These are phyloP conservation scores for Pholiota molesta DNA, from an alignment of 768 basidiomycete species.

Conservation along the genomic window DNA sequence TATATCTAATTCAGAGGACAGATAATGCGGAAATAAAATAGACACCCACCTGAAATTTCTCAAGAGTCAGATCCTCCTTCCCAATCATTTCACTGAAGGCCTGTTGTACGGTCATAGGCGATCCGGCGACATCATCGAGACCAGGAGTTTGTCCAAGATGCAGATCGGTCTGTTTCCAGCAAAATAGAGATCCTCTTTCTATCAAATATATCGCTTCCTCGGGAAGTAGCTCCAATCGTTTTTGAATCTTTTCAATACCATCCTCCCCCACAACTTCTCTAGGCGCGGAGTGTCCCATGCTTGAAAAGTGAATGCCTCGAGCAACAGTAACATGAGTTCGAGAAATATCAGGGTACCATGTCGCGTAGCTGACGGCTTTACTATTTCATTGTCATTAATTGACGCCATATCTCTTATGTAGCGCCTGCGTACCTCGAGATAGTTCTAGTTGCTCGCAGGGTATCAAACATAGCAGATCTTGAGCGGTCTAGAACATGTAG, in stretches of 20 bases:
- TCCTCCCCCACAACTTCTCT: slow-evolving; percentile 39
- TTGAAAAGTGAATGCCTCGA: slow-evolving; percentile 82
- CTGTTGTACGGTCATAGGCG: slow-evolving; percentile 91
- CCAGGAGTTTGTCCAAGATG: slow-evolving; percentile 33
- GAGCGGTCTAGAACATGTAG: slow-evolving; percentile 79
- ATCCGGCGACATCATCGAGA: slow-evolving; percentile 50
- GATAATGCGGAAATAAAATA: neutral
- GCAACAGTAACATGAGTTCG: slow-evolving; percentile 70
- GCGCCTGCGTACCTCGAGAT: slow-evolving; percentile 66
- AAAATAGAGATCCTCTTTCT: slow-evolving; percentile 87
- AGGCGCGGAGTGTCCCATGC: slow-evolving; percentile 80
- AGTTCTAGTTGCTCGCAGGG: slow-evolving; percentile 71
- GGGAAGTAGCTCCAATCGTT: slow-evolving; percentile 83
- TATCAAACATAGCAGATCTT: slow-evolving; percentile 85
- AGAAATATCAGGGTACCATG: slow-evolving; percentile 72
- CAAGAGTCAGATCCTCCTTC: slow-evolving; percentile 72
- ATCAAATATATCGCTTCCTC: slow-evolving; percentile 95
- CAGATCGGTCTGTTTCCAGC: slow-evolving; percentile 62
- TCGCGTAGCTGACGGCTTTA: slow-evolving; percentile 77
- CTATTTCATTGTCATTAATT: slow-evolving; percentile 36
- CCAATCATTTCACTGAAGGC: slow-evolving; percentile 88
- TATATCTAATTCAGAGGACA: slow-evolving; percentile 31
- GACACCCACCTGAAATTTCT: slow-evolving; percentile 79
- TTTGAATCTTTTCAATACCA: slow-evolving; percentile 49
- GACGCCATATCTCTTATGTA: neutral